A percentile compares a stretch with the other conserved stretches of the same genome.
These are phyloP conservation scores for Chloranthus sessilifolius DNA, from an alignment of 164 flowering plant species.

Conservation along the genomic window DNA sequence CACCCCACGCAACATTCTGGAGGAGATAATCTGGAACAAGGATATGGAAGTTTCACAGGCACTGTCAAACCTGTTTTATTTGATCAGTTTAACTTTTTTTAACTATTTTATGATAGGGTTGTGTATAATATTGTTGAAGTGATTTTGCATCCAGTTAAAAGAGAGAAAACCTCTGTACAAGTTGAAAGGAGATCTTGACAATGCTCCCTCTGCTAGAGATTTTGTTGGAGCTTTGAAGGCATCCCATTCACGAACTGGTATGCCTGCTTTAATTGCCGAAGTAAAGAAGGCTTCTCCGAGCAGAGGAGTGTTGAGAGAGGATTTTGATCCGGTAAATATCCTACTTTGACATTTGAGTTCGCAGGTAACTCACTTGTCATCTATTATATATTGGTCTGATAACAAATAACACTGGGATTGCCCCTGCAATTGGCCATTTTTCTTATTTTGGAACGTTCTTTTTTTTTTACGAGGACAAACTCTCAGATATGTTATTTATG, in stretches of 20 bases:
- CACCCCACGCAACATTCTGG: constrained; percentile 88
- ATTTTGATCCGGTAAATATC: constrained; percentile 83
- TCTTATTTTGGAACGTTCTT: too few relatives aligned
- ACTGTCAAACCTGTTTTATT: background rate
- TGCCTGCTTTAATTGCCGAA: constrained; percentile 96
- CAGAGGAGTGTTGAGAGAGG: constrained; percentile 80
- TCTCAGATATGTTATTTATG: too few relatives aligned
- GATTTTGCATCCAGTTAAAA: constrained; percentile 44
- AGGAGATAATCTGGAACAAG: constrained; percentile 94
- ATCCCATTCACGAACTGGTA: constrained; percentile 57
- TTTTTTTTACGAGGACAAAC: too few relatives aligned
- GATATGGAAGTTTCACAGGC: constrained; percentile 70
- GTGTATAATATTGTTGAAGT: background rate
- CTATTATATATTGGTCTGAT: too few relatives aligned
- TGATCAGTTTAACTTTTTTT: background rate
- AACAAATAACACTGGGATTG: too few relatives aligned
- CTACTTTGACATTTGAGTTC: background rate
- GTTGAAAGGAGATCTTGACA: constrained; percentile 45
- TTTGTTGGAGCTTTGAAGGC: constrained; percentile 80
- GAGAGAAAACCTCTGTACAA: constrained; percentile 43
- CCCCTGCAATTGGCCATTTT: too few relatives aligned
- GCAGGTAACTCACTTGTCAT: too few relatives aligned
- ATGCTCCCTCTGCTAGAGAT: constrained; percentile 71
- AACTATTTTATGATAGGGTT: background rate
- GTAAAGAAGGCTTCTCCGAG: constrained; percentile 99